These are phyloP conservation scores for Bothriochloa decipiens DNA, from an alignment of 176 grass and related monocot species.

Conservation along the genomic window DNA sequence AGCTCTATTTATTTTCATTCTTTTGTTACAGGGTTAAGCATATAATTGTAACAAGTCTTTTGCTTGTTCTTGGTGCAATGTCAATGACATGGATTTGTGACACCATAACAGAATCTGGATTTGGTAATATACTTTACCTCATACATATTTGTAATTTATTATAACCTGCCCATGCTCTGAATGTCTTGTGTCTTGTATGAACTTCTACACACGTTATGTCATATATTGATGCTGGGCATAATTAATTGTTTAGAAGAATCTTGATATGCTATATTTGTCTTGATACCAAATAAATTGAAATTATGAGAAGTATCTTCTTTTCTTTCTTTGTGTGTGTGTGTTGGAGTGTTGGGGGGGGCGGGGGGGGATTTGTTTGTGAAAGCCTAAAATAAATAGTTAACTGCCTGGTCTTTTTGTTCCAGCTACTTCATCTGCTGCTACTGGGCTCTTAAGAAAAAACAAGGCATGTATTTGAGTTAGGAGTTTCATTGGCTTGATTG, in stretches of 20 bases:
- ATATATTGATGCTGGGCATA: slow-evolving; percentile 3
- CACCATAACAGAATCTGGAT: slow-evolving; percentile 98
- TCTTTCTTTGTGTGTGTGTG: neutral
- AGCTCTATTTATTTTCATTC: slow-evolving; percentile 31
- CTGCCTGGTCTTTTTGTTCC: neutral
- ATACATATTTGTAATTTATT: slow-evolving; percentile 25
- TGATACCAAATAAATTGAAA: slow-evolving; percentile 4
- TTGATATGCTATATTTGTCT: neutral
- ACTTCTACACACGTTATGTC: slow-evolving; percentile 9
- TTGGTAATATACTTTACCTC: slow-evolving; percentile 64
- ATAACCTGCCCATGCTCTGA: slow-evolving; percentile 16
- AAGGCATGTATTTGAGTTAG: neutral
- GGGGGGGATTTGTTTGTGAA: neutral
- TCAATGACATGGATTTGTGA: slow-evolving; percentile 96
- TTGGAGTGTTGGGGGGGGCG: neutral
- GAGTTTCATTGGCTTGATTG: neutral
- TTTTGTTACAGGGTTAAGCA: slow-evolving; percentile 80
- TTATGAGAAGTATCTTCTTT: neutral
- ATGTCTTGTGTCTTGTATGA: slow-evolving; percentile 11
- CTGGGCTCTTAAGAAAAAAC: neutral
- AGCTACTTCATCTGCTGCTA: neutral
- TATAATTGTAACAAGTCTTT: slow-evolving; percentile 70
- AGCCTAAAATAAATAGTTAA: neutral
- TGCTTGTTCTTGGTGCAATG: slow-evolving; percentile 95
- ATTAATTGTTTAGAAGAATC: slow-evolving; percentile 1